Evolutionary conservation across 495 filamentous ascomycete species (phyloP), one percentile per base, ranked within the genome.

Genomic region (Penicillium argentinense): DNA sequence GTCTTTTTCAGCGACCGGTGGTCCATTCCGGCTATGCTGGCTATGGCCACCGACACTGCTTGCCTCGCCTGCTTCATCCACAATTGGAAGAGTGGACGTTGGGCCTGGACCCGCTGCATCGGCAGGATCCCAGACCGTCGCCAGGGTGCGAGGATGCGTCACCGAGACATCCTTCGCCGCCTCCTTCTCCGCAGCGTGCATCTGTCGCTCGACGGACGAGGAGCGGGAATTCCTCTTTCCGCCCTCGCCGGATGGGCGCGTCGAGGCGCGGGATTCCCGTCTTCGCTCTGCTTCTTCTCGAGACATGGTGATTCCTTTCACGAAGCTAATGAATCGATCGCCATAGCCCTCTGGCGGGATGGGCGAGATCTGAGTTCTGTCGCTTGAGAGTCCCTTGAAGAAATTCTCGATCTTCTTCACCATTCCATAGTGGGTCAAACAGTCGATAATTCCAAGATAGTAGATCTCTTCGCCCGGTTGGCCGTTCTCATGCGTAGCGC

Each of bases 371-470:
- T 95, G 85, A 18, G 77, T 78, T 52, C 88, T 84, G 59, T 89
- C 82, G 56, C 83, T 75, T 6, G 84, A 87, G 32, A 97, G 74
- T 23, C 95, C 91, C 69, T 97, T 96, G 84, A 89, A 88, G 67
- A 96, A 91, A 64, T 95, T 80, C 66, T 97, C 91, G 9, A 88
- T 73, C 48, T 88, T 87, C 67, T 97, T 98, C 62, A 92, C 74
- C 36, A 87, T 82, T 42, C 86, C 88, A 61, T 96, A 96, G 68
- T 96, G 89, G 28, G 93, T 99, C 60, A 99, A 69, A 63, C 92
- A 97, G 66, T 97, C 95, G 61, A 97, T 97, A 51, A 99, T 93
- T 9, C 93, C 93, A 5, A 99, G 79, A 62, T 97, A 99, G 58
- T 97, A 99, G 24, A 99, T 90, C 68, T 95, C 89, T 44, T 96